These are phyloP conservation scores for Boletus subparvulus DNA, from an alignment of 768 basidiomycete genomes.

Conservation along the genomic window DNA sequence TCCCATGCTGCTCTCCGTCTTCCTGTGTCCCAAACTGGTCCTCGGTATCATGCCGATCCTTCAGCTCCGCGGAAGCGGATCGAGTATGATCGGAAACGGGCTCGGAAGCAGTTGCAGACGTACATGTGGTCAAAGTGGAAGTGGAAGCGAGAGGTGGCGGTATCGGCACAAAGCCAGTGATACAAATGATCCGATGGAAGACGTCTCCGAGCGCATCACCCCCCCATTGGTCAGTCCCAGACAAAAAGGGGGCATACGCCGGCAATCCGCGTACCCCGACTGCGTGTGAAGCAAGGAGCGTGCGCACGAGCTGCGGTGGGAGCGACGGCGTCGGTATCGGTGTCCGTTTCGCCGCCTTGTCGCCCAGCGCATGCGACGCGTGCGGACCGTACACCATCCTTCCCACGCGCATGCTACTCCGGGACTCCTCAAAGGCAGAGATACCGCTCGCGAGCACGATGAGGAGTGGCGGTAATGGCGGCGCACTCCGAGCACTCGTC, in stretches of 20 bases:
- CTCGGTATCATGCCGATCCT: background rate
- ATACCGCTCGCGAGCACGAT: constrained; percentile 24
- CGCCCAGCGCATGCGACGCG: background rate
- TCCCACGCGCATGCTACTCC: constrained; percentile 21
- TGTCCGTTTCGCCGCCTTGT: background rate
- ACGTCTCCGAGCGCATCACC: constrained; percentile 34
- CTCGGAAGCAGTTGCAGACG: background rate
- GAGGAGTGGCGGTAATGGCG: constrained; percentile 34
- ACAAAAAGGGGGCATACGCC: constrained; percentile 11
- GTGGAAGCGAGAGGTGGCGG: constrained; percentile 12
- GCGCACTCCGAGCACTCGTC: constrained; percentile 16
- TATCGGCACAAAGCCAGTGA: constrained; percentile 43
- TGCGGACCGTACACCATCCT: constrained; percentile 24
- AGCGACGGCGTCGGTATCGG: constrained; percentile 27
- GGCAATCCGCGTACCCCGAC: constrained; percentile 24
- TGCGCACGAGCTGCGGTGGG: constrained; percentile 35
- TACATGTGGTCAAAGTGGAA: background rate
- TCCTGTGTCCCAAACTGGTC: background rate
- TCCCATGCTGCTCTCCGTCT: background rate
- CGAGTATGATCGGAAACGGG: background rate
- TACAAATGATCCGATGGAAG: constrained; percentile 44
- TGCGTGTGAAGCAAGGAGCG: constrained; percentile 17
- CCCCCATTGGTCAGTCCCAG: constrained; percentile 22
- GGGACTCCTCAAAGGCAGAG: constrained; percentile 17
- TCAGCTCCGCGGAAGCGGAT: background rate